Base-by-base conservation (phyloP, 75 land plant genomes). In the Isoetes taiwanensis region DNA sequence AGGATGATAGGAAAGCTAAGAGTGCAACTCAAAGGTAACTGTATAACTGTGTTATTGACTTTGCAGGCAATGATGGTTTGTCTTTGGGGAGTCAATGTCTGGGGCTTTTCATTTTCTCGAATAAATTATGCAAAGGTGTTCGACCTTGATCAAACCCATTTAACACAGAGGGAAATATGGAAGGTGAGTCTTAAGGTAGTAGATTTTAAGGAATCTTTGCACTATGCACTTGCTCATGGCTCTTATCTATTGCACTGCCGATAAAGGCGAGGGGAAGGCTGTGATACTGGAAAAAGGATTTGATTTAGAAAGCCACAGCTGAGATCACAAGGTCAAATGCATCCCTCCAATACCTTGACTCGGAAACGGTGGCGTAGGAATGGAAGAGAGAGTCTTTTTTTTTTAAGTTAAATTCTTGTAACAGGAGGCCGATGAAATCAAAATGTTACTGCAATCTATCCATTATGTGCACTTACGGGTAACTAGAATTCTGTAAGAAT, bases 31-130 rank as follows among this genome's bases (percentile, higher is more conserved):
- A 12, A 58, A 32, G 27, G 21, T 26, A 21, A 34, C 26, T 31
- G 5, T 0, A 26, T 20, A 4, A 29, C 29, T 17, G 5, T 65
- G 2, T 41, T 23, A 12, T 21, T 60, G 35, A 17, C 72, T 26
- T 76, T 77, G 59, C 78, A 94, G 99, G 75, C 86, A 26, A 50
- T 76, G 75, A 81, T 78, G 81, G 75, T 94, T 59, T 94, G 96
- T 86, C 81, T 94, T 11, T 94, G 99, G 99, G 98, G 99, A 62
- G 61, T 82, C 34, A 94, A 94, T 61, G 52, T 89, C 43, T 89
- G 86, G 83, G 82, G 76, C 28, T 93, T 93, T 76, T 40, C 82
- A 43, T 68, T 71, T 11, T 75, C 82, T 21, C 75, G 71, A 37
- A 62, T 94, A 33, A 81, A 69, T 54, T 94, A 94, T 80, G 67